phyloP scores from a whole-genome alignment of 495 filamentous ascomycete genomes.

The Neurospora hispaniola region DNA sequence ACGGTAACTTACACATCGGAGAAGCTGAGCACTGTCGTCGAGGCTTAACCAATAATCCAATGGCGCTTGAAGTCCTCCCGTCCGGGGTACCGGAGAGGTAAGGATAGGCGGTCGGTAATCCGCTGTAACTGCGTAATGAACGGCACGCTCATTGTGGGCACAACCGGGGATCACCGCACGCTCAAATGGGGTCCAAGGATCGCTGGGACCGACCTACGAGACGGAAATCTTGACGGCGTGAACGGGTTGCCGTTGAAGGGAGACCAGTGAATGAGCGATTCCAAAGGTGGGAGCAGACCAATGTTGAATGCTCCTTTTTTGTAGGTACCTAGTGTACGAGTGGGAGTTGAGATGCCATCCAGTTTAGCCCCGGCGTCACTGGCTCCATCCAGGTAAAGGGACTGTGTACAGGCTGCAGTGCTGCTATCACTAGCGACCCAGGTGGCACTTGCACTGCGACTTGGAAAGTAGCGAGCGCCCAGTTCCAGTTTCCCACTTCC shows the following conservation, averaged over 20 bases:
- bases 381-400: background rate
- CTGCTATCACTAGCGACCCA: background rate
- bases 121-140: background rate
- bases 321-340: background rate
- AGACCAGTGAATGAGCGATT: background rate
- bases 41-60: background rate
- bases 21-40: background rate
- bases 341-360: background rate
- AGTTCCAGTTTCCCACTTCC: background rate
- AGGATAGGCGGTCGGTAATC: background rate
- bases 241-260: background rate
- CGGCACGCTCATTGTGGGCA: background rate
- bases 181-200: background rate
- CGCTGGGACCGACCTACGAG: background rate
- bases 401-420: background rate
- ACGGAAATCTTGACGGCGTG: background rate
- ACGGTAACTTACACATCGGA: background rate
- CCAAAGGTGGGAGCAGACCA: background rate
- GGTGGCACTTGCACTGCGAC: background rate
- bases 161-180: background rate
- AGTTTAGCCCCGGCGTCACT: background rate
- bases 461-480: background rate
- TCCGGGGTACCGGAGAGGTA: background rate
- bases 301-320: background rate
- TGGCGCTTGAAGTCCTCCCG: background rate